Evolutionary conservation across 2,329 filamentous ascomycete species (phyloP).

Genomic region (Paramyrothecium roridum): DNA sequence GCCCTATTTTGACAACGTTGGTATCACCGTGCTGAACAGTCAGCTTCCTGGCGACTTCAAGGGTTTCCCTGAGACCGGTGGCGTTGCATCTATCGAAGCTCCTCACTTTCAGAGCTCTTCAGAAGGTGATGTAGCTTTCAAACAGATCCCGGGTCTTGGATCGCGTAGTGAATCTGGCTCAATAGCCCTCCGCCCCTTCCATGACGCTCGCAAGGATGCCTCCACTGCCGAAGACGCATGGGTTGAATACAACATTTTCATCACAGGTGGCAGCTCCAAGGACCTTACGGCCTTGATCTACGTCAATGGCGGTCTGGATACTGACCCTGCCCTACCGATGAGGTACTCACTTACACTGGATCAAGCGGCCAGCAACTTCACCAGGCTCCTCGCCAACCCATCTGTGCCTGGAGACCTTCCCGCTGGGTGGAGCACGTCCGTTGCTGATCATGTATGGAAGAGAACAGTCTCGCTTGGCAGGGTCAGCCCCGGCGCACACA

Average conservation of each 20-base stretch:
- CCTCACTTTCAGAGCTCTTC: neutral
- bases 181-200: neutral
- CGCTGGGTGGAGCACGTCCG: neutral
- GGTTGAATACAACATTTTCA: slow-evolving; percentile 23
- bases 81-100: neutral
- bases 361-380: slow-evolving; percentile 25
- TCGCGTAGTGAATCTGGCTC: slow-evolving; percentile 28
- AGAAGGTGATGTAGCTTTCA: neutral
- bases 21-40: neutral
- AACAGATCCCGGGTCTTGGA: slow-evolving; percentile 51
- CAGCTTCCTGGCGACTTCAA: neutral
- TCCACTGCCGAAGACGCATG: slow-evolving; percentile 4
- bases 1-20: slow-evolving; percentile 10
- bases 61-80: neutral
- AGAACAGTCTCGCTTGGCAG: slow-evolving; percentile 5
- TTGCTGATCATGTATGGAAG: neutral
- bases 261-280: slow-evolving; percentile 16
- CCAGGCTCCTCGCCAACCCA: slow-evolving; percentile 25
- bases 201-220: neutral
- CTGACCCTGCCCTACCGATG: slow-evolving; percentile 42
- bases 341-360: slow-evolving; percentile 44
- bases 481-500: slow-evolving; percentile 16
- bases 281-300: slow-evolving; percentile 8
- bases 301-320: slow-evolving; percentile 32
- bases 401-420: neutral